phyloP scores from a whole-genome alignment of 345 rosid species.

The Reutealis trisperma region DNA sequence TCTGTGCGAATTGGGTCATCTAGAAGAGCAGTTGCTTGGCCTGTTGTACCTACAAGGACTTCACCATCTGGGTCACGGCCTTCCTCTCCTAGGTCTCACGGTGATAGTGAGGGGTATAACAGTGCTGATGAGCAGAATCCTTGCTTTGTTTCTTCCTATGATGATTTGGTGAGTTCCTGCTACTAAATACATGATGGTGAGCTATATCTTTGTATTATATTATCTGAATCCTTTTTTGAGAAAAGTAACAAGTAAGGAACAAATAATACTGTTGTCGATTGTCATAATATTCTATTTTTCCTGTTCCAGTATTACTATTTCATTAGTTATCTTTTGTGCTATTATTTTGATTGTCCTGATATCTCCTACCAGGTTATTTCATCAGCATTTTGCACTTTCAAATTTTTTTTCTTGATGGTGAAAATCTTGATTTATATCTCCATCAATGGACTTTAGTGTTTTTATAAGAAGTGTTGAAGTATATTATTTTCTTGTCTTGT shows the following conservation, averaged over 20 bases:
- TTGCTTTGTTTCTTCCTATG: slow-evolving; percentile 63
- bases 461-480: neutral
- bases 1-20: slow-evolving; percentile 58
- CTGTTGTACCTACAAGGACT: slow-evolving; percentile 70
- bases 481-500: neutral
- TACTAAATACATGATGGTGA: neutral
- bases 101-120: slow-evolving; percentile 90
- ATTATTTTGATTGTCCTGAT: neutral
- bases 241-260: neutral
- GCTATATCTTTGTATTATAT: neutral
- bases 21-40: slow-evolving; percentile 73
- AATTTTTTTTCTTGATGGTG: neutral
- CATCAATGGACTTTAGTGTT: neutral
- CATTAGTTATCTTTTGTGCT: neutral
- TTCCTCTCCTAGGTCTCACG: slow-evolving; percentile 94
- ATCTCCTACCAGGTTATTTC: neutral
- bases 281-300: neutral
- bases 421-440: neutral
- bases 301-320: neutral
- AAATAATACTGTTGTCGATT: neutral
- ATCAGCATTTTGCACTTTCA: neutral
- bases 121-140: slow-evolving; percentile 97
- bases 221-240: neutral
- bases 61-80: slow-evolving; percentile 90
- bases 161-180: slow-evolving; percentile 62